These are phyloP conservation scores for Scorias spongiosa DNA, from an alignment of 2,329 filamentous ascomycete genomes.

Conservation along the genomic window DNA sequence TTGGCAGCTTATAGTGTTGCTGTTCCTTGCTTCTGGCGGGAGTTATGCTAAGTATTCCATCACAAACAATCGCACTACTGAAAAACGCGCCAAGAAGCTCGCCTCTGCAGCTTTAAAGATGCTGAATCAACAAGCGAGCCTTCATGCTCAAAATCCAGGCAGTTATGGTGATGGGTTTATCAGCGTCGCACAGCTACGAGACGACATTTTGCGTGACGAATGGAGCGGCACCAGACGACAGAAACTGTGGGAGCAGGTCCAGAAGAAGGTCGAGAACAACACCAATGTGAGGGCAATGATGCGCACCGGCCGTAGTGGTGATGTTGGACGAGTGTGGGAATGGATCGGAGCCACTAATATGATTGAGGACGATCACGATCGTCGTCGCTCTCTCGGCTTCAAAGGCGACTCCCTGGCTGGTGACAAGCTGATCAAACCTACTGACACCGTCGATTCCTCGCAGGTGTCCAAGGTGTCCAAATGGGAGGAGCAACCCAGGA, in stretches of 20 bases:
- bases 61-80: slow-evolving; percentile 46
- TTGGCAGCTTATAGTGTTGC: slow-evolving; percentile 60
- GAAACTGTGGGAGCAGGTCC: slow-evolving; percentile 70
- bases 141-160: slow-evolving; percentile 51
- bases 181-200: slow-evolving; percentile 74
- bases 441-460: neutral
- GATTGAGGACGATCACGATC: neutral
- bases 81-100: slow-evolving; percentile 62
- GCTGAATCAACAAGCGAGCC: slow-evolving; percentile 66
- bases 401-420: neutral
- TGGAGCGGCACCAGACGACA: slow-evolving; percentile 64
- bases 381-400: neutral
- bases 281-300: slow-evolving; percentile 74
- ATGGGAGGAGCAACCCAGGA: neutral
- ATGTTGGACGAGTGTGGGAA: slow-evolving; percentile 50
- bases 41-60: slow-evolving; percentile 51
- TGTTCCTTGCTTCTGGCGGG: slow-evolving; percentile 32
- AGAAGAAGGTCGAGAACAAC: slow-evolving; percentile 78
- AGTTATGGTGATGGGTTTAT: slow-evolving; percentile 62
- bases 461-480: neutral
- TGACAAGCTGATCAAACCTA: neutral
- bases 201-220: slow-evolving; percentile 74
- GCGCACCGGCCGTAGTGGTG: slow-evolving; percentile 41
- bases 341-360: slow-evolving; percentile 42
- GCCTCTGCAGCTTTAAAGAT: slow-evolving; percentile 75